Conservation (phyloP, 2,329 filamentous ascomycete genomes). For the Phyllosticta citrichinensis region DNA sequence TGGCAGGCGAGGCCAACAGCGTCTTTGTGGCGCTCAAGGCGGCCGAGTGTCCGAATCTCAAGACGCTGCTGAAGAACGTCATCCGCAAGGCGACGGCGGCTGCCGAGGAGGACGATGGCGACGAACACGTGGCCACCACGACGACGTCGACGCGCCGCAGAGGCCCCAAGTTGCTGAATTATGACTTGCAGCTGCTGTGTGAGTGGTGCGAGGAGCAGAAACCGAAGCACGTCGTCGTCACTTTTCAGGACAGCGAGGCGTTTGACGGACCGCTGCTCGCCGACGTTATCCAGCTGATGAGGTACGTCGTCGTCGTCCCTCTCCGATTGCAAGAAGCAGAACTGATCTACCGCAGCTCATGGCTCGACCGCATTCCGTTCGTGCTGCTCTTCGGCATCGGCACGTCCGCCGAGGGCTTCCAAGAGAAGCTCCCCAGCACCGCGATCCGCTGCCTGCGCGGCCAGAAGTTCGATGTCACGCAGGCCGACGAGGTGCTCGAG, state of each 20-base stretch:
- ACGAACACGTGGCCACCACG: slow-evolving; percentile 22
- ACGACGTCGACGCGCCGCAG: slow-evolving; percentile 24
- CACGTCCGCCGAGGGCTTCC: slow-evolving; percentile 70
- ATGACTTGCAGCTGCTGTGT: slow-evolving; percentile 64
- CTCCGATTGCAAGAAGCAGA: background rate
- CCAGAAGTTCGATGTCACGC: slow-evolving; percentile 66
- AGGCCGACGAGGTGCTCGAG: slow-evolving; percentile 61
- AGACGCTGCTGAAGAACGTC: slow-evolving; percentile 60
- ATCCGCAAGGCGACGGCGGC: slow-evolving; percentile 54
- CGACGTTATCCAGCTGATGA: slow-evolving; percentile 59
- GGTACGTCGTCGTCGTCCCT: slow-evolving; percentile 36
- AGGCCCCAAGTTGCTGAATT: slow-evolving; percentile 61
- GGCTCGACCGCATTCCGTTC: slow-evolving; percentile 68
- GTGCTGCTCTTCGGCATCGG: slow-evolving; percentile 69
- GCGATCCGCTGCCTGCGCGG: slow-evolving; percentile 59
- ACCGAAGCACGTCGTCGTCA: slow-evolving; percentile 55
- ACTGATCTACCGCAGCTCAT: slow-evolving; percentile 39
- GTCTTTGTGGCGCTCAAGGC: slow-evolving; percentile 59
- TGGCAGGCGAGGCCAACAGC: slow-evolving; percentile 23
- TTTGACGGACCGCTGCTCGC: slow-evolving; percentile 65
- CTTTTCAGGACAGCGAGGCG: slow-evolving; percentile 73
- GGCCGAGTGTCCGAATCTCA: slow-evolving; percentile 62
- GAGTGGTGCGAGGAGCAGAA: slow-evolving; percentile 46
- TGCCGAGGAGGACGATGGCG: slow-evolving; percentile 46
- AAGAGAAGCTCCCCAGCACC: slow-evolving; percentile 60